Base-by-base conservation (phyloP, 2,329 filamentous ascomycete species). In the Metarhizium anisopliae region DNA sequence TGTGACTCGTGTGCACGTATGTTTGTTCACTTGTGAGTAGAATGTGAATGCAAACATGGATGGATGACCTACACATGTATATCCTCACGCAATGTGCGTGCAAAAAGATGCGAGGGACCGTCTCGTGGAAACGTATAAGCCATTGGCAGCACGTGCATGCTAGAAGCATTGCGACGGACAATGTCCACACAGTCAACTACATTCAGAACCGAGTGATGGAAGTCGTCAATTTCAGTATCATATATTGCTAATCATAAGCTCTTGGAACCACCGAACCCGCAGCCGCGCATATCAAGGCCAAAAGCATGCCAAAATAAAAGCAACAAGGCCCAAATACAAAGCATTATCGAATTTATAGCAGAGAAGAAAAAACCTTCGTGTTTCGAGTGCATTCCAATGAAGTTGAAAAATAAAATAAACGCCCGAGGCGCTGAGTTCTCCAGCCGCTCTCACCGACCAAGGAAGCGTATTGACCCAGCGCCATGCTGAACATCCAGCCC, bases 361-460 rank as follows among this genome's bases (percentile, higher is more conserved):
- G 30, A 49, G 42, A 6, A 49, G 13, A 47, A 47, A 47, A 20
- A 8, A 10, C 18, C 43, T 42, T 56, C 51, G 53, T 59, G 18
- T 52, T 47, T 40, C 36, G 5, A 45, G n/a, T 10, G 4, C 45
- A 49, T 29, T 49, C 11, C 25, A 29, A 45, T 32, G 53, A 18
- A 51, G 49, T 47, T 32, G 42, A 54, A 14, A 50, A 50, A 50
- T 50, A 55, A 54, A 51, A 56, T 56, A 56, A 52, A 54, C 58
- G 49, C 55, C 51, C 57, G 60, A 58, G 59, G 62, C 61, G 55
- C 58, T 51, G 59, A 35, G 32, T 20, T 58, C 59, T 61, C 67
- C 61, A 67, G 67, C 66, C 68, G 68, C 69, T 72, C 68, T 71
- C 70, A 70, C 70, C 66, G 66, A 70, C 67, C 62, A 66, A 29